Conservation (phyloP, 306 rosid genomes). For the Fragaria vesca region DNA sequence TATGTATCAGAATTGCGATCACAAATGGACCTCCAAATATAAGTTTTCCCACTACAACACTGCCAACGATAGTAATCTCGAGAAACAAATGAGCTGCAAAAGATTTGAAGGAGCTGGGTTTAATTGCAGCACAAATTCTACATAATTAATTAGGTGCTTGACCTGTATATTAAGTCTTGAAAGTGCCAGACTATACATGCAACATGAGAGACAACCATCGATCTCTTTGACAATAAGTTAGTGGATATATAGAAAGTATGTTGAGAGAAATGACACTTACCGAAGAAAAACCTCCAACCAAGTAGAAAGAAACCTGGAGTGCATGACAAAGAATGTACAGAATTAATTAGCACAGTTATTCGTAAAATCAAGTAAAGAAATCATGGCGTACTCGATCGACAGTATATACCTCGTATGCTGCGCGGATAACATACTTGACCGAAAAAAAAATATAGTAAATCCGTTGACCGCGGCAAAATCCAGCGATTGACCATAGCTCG, state of each 20-base stretch:
- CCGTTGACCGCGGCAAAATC: background rate
- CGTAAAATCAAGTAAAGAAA: background rate
- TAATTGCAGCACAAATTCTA: too few species aligned
- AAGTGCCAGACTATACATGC: background rate
- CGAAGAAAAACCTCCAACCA: accelerated
- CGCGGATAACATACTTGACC: background rate
- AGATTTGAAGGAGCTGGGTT: too few species aligned
- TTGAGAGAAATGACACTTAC: background rate
- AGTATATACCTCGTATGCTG: background rate
- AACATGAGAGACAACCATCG: background rate
- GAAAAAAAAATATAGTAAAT: too few species aligned
- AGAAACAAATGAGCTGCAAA: too few species aligned
- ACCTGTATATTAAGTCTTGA: background rate
- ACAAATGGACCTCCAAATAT: too few species aligned
- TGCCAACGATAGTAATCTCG: too few species aligned
- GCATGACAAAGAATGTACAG: background rate
- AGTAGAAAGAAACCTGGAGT: background rate
- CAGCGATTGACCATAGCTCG: too few species aligned
- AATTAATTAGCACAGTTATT: background rate
- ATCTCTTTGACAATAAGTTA: too few species aligned
- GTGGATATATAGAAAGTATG: too few species aligned
- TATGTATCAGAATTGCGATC: too few species aligned
- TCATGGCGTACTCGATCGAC: background rate
- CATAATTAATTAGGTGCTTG: too few species aligned
- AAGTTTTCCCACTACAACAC: too few species aligned